phyloP scores from a whole-genome alignment of 768 basidiomycete genomes.

The Mycena polygramma region DNA sequence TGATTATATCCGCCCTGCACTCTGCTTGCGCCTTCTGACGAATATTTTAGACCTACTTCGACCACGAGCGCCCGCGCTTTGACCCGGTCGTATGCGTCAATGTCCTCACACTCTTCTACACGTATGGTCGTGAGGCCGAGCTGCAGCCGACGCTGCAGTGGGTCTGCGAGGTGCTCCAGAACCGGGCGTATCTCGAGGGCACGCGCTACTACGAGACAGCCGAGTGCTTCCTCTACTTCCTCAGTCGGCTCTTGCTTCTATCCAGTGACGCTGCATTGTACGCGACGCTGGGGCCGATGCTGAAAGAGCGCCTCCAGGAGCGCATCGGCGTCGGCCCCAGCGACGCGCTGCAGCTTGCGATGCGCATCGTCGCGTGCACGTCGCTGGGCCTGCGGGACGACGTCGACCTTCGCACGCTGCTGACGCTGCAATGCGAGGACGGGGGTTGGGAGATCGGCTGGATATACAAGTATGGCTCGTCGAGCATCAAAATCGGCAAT shows the following conservation, averaged over 20 bases:
- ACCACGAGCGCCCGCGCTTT: conserved; percentile 62
- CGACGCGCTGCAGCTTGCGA: conserved; percentile 69
- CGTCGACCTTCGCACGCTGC: conserved; percentile 59
- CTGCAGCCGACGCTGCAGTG: conserved; percentile 60
- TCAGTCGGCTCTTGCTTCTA: conserved; percentile 57
- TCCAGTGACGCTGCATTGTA: conserved; percentile 53
- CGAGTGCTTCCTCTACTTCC: conserved; percentile 67
- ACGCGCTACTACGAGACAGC: conserved; percentile 67
- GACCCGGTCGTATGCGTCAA: conserved; percentile 70
- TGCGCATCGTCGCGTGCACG: conserved; percentile 64
- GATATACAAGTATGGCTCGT: conserved; percentile 68
- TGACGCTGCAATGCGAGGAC: conserved; percentile 64
- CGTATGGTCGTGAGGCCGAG: conserved; percentile 61
- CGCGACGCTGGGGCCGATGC: conserved; percentile 51
- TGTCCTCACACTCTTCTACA: conserved; percentile 62
- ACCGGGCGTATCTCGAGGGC: conserved; percentile 68
- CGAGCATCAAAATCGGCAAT: conserved; percentile 62
- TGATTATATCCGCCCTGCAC: conserved; percentile 33
- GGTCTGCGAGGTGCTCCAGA: conserved; percentile 62
- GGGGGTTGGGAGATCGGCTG: conserved; percentile 69
- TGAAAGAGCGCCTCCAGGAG: conserved; percentile 62
- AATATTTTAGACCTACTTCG: conserved; percentile 62
- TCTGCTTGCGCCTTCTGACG: conserved; percentile 16
- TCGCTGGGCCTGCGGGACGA: conserved; percentile 56
- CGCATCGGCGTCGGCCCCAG: conserved; percentile 61